Conservation (phyloP, 2,329 filamentous ascomycete species). For the Colletotrichum limetticola region DNA sequence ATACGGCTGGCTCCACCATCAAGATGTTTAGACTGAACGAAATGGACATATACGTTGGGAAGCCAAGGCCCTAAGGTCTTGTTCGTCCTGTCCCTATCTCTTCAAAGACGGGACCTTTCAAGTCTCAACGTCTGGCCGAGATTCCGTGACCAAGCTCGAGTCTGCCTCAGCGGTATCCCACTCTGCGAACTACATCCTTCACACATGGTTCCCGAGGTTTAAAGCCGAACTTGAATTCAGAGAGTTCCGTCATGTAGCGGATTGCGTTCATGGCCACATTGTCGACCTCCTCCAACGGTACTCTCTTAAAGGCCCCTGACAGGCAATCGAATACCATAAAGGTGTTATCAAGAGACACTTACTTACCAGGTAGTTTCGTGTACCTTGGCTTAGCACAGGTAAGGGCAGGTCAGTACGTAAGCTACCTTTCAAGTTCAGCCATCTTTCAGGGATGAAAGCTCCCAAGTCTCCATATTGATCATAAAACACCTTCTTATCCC, state of each 20-base stretch:
- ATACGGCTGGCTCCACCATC: no score
- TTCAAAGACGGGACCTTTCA: not conserved
- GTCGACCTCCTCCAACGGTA: constrained; percentile 40
- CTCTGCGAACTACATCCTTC: constrained; percentile 37
- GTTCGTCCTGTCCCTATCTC: no score
- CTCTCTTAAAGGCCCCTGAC: constrained; percentile 62
- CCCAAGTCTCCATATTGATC: constrained; percentile 35
- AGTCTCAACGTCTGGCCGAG: constrained; percentile 13
- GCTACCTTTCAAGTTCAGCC: constrained; percentile 35
- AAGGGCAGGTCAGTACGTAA: constrained; percentile 43
- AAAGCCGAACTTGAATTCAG: constrained; percentile 42
- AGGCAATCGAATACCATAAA: constrained; percentile 53
- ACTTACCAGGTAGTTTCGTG: constrained; percentile 54
- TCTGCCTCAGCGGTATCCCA: constrained; percentile 32
- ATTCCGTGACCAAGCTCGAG: constrained; percentile 21
- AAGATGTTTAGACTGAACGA: no score
- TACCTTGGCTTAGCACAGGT: constrained; percentile 59
- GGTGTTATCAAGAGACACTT: constrained; percentile 59
- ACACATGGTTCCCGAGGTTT: constrained; percentile 43
- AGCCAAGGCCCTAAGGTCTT: no score
- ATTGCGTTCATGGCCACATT: constrained; percentile 37
- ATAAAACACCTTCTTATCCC: constrained; percentile 54
- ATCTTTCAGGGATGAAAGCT: constrained; percentile 47
- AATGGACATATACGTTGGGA: no score
- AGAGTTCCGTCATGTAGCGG: constrained; percentile 42